phyloP scores from a whole-genome alignment of 345 rosid genomes.

The Arabis hirsuta region DNA sequence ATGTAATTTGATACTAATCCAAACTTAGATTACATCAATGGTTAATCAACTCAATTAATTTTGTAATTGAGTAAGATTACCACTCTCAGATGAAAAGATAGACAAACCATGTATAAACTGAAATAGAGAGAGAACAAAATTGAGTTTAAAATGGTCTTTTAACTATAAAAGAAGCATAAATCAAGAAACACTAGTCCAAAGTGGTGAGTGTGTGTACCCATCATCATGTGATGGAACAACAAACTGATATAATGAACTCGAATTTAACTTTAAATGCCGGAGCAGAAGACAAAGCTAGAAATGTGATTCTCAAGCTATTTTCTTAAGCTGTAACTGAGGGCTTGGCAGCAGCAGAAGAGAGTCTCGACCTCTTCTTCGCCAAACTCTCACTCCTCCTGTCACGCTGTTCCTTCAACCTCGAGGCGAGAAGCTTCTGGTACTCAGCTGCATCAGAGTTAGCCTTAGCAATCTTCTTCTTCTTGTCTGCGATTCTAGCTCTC shows the following conservation, averaged over 20 bases:
- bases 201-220: not conserved
- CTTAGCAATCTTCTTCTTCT: constrained; percentile 86
- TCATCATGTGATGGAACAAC: not conserved
- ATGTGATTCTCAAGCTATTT: constrained; percentile 22
- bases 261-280: constrained; percentile 11
- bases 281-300: constrained; percentile 17
- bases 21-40: too few relatives aligned
- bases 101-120: not conserved
- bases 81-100: too few relatives aligned
- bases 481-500: constrained; percentile 69
- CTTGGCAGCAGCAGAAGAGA: constrained; percentile 81
- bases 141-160: not conserved
- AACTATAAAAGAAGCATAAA: constrained; percentile 14
- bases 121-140: not conserved
- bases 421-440: constrained; percentile 88
- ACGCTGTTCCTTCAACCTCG: constrained; percentile 79
- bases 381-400: constrained; percentile 83
- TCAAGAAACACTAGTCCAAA: not conserved
- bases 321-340: constrained; percentile 62
- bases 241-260: constrained; percentile 15
- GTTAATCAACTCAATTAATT: too few relatives aligned
- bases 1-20: too few relatives aligned
- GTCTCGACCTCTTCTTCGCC: constrained; percentile 87
- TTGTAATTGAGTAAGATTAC: too few relatives aligned
- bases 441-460: constrained; percentile 86